Base-by-base conservation (phyloP, 352 stramenopile genomes). In the Pythium utonaiense region DNA sequence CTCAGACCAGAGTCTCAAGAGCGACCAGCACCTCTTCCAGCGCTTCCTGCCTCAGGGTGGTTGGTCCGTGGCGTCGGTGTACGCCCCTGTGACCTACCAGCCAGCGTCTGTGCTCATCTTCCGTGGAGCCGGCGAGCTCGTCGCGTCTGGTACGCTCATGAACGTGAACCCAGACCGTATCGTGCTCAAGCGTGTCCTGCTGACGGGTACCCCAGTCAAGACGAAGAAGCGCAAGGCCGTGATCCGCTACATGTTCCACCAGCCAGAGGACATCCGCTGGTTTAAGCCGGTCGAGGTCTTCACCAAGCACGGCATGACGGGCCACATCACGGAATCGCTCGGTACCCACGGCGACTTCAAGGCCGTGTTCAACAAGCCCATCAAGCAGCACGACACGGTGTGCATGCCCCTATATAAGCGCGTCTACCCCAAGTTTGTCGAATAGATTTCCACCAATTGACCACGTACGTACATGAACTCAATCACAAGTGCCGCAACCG, bases 211-310 rank as follows among this genome's bases (percentile, higher is more conserved):
- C 58, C 98, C 98, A 14, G 90, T 99, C 10, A 96, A 97, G 62
- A 96, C 99, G n/a, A 98, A 99, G 70, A 99, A 99, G 68, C 90
- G 96, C 57, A 97, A 96, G 73, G 97, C 97, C 21, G 97, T 98
- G 9, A 86, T 99, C 24, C 97, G 98, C 48, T 98, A 99, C 85
- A 99, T 99, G 97, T 99, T 99, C 83, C 96, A 98, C 75, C 96
- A 98, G 74, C 96, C 97, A 6, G 96, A 98, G 61, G 97, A 99
- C 74, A 89, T 99, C 2, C 91, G 82, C 63, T 99, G 96, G 96
- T 99, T 99, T 79, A 98, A 98, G 70, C 97, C 97, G 14, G 94
- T 98, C 25, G 96, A 98, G 67, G 80, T 99, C 30, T 82, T 79
- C 47, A 99, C 97, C 49, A 99, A 99, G 77, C 95, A 99, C 73